A percentile compares a stretch with the other conserved stretches of the same genome.
Conservation (phyloP, 1,284 basidiomycete species). For the Sporisorium iseilematis-ciliati region DNA sequence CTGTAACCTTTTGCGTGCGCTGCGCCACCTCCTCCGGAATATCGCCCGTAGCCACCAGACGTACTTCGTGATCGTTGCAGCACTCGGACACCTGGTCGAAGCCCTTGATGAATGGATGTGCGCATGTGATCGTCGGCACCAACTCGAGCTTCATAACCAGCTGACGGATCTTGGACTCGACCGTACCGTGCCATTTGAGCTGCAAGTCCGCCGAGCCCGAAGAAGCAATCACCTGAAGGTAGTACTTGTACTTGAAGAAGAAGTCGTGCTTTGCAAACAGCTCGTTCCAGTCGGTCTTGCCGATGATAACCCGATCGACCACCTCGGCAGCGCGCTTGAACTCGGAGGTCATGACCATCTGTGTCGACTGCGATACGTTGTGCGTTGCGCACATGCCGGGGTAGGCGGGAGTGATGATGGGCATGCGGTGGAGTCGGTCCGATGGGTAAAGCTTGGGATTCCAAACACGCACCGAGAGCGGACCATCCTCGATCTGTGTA, state of each 20-base stretch:
- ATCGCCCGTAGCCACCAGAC: conserved; percentile 63
- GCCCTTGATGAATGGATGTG: conserved; percentile 95
- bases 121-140: conserved; percentile 88
- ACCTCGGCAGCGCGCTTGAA: conserved; percentile 94
- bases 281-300: conserved; percentile 80
- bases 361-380: conserved; percentile 94
- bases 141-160: conserved; percentile 97
- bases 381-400: conserved; percentile 99
- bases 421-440: conserved; percentile 96
- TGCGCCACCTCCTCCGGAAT: conserved; percentile 64
- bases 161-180: conserved; percentile 96
- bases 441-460: conserved; percentile 96
- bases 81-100: conserved; percentile 90
- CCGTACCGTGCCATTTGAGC: conserved; percentile 95
- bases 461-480: conserved; percentile 93
- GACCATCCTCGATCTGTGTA: conserved; percentile 91
- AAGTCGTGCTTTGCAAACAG: conserved; percentile 95
- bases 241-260: conserved; percentile 96
- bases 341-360: conserved; percentile 95
- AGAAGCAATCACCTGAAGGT: conserved; percentile 96
- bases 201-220: conserved; percentile 83
- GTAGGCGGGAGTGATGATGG: conserved; percentile 99
- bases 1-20: conserved; percentile 58
- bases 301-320: conserved; percentile 89
- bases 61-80: conserved; percentile 77